Base-by-base conservation (phyloP, 768 basidiomycete species). In the Gelatoporia subvermispora region DNA sequence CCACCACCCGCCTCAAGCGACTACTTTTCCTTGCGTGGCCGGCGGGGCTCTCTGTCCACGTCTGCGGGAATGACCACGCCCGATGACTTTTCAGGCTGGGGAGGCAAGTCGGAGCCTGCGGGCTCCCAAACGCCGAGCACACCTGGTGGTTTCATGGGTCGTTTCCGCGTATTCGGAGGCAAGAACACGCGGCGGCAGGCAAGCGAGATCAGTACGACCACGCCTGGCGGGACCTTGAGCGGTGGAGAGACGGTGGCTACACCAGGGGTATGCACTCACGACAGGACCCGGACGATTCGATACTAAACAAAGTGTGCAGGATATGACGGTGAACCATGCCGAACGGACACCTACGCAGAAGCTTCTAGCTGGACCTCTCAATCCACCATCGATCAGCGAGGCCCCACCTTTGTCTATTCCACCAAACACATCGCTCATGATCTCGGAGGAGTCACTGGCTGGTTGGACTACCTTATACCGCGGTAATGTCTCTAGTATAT, bases 381-480 rank as follows among this genome's bases (percentile, higher is more conserved):
- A 65, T 13, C 90, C 92, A 3, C 89, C 94, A 1, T 57, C 81
- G 0, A 77, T 81, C 2, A 65, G 65, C 37, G 95, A 98, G 39
- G 84, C 80, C 0, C 95, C 95, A 0, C 72, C 74, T 0, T 65
- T 89, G 21, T 51, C 67, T 9, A 73, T 88, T 34, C 81, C 85
- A 1, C 64, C 75, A 0, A 70, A 78, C 45, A 83, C 85, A 37
- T 72, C 77, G 0, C 63, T 98, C 24, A 68, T 88, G 51, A 85
- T 99, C 39, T 83, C 88, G 2, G 92, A 95, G 61, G 93, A 95
- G 62, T 78, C 74, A 4, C 70, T 77, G 20, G 81, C 80, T 2
- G 84, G 84, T 22, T 94, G 87, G 80, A 77, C 74, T 2, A 83
- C 79, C 2, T 68, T 91, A 1, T 97, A 94, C 60, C 75, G 90